Evolutionary conservation across 2,329 filamentous ascomycete species (phyloP).

Genomic region (Penicillium sp.): DNA sequence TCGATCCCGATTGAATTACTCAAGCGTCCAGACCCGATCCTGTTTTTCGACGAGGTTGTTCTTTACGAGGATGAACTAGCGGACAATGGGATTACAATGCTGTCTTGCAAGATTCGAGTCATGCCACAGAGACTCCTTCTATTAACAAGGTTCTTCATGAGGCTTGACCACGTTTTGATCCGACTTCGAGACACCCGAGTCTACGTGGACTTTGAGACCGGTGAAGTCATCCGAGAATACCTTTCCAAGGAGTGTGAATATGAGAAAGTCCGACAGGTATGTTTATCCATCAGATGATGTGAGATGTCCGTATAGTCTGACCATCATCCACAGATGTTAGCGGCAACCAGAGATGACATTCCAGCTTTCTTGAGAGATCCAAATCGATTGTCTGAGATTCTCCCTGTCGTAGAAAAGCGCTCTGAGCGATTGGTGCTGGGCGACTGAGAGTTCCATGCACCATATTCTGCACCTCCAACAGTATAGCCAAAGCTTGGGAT

Average conservation of each 20-base stretch:
- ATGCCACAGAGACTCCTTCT: slow-evolving; percentile 87
- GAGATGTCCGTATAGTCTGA: neutral
- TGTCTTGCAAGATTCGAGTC: slow-evolving; percentile 87
- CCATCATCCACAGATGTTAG: slow-evolving; percentile 43
- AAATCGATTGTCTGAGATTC: slow-evolving; percentile 67
- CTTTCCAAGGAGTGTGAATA: slow-evolving; percentile 82
- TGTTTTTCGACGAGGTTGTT: slow-evolving; percentile 95
- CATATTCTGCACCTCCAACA: neutral
- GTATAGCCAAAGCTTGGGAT: neutral
- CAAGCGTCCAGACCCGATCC: slow-evolving; percentile 84
- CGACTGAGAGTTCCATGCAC: slow-evolving; percentile 5
- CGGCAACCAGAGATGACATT: slow-evolving; percentile 66
- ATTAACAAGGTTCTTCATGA: slow-evolving; percentile 84
- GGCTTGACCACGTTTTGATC: slow-evolving; percentile 85
- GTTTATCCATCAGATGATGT: slow-evolving; percentile 27
- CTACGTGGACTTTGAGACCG: slow-evolving; percentile 81
- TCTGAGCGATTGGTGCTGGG: slow-evolving; percentile 55
- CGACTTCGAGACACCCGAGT: slow-evolving; percentile 85
- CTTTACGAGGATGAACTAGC: slow-evolving; percentile 97
- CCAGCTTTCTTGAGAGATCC: slow-evolving; percentile 76
- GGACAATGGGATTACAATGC: slow-evolving; percentile 90
- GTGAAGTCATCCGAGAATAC: slow-evolving; percentile 83
- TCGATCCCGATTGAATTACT: slow-evolving; percentile 82
- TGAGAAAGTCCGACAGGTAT: slow-evolving; percentile 69
- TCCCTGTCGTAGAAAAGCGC: slow-evolving; percentile 68